Conservation (phyloP, 2,329 filamentous ascomycete species). For the Hypoxylon sp. region DNA sequence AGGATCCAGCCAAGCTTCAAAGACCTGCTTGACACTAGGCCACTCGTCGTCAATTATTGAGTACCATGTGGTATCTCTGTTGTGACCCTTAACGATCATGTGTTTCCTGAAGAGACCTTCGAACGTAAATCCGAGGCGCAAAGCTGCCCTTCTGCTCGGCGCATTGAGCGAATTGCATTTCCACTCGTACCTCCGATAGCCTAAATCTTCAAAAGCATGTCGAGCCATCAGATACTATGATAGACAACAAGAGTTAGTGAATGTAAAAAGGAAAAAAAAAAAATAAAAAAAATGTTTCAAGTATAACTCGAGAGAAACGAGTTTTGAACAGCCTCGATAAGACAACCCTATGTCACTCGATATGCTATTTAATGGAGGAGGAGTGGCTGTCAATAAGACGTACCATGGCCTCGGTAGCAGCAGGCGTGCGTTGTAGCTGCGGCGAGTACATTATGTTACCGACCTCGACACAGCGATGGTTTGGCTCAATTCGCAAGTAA, state of each 20-base stretch:
- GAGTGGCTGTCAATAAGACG: not conserved
- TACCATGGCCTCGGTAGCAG: conserved; percentile 68
- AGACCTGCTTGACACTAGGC: conserved; percentile 60
- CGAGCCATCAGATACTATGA: conserved; percentile 65
- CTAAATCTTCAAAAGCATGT: conserved; percentile 67
- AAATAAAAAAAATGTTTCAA: not conserved
- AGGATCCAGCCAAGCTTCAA: conserved; percentile 69
- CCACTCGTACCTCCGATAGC: conserved; percentile 73
- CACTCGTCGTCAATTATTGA: conserved; percentile 73
- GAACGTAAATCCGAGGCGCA: conserved; percentile 69
- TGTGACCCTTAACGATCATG: conserved; percentile 70
- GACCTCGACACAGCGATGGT: conserved; percentile 68
- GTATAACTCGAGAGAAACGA: not conserved
- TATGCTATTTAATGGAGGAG: not conserved
- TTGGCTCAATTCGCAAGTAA: conserved; percentile 62
- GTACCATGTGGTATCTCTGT: conserved; percentile 73
- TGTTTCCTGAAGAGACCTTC: conserved; percentile 75
- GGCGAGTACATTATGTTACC: conserved; percentile 68
- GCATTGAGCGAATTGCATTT: conserved; percentile 72
- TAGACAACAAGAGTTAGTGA: not conserved
- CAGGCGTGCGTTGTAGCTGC: conserved; percentile 66
- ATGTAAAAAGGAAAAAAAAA: not conserved
- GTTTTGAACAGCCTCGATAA: not conserved
- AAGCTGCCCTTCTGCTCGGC: conserved; percentile 67
- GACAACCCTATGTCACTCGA: not conserved